Conservation (phyloP, 495 filamentous ascomycete genomes). For the Hyphodiscus hymeniophilus region DNA sequence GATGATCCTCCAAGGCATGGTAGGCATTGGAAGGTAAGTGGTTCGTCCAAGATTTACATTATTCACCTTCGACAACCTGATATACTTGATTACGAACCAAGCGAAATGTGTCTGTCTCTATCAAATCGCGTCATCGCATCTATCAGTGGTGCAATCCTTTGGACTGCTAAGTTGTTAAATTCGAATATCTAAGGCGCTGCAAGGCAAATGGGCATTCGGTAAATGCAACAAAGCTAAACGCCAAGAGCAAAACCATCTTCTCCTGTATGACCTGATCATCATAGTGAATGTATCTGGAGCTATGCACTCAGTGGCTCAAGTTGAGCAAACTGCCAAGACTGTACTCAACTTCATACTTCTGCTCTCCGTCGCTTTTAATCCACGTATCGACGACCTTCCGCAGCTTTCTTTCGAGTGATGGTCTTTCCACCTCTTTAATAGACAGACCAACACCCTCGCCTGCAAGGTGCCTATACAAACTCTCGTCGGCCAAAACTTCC, state of each 20-base stretch:
- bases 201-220: conserved; percentile 15
- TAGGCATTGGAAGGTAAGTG: no score
- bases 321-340: conserved; percentile 11
- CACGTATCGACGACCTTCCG: conserved; percentile 9
- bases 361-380: neutral
- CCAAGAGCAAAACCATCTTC: neutral
- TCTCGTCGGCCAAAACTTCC: neutral
- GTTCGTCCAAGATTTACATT: no score
- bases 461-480: neutral
- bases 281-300: neutral
- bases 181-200: neutral
- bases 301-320: neutral
- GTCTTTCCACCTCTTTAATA: conserved; percentile 1
- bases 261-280: neutral
- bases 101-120: no score
- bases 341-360: conserved; percentile 14
- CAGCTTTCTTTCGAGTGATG: neutral
- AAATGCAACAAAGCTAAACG: conserved; percentile 9
- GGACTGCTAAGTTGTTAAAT: neutral
- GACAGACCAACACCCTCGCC: neutral
- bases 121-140: no score
- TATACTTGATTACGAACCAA: no score
- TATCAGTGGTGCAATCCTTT: neutral
- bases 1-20: no score
- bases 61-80: no score